These are phyloP conservation scores for Spirogloea muscicola DNA, from an alignment of 139 green algal genomes.

Conservation along the genomic window DNA sequence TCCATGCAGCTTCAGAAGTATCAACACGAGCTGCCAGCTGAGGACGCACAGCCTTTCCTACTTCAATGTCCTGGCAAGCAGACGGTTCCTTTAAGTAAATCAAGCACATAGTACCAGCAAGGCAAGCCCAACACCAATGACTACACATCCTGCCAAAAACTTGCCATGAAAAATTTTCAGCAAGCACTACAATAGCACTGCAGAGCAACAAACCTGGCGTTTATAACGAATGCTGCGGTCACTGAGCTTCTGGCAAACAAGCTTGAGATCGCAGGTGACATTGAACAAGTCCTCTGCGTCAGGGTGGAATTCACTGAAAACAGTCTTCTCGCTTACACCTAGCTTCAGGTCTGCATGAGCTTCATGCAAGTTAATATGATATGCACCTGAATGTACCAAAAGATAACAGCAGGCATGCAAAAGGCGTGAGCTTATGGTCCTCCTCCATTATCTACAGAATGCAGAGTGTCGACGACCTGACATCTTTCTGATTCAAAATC, in stretches of 20 bases:
- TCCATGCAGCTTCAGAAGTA: constrained; percentile 47
- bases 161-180: no score
- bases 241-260: constrained; percentile 19
- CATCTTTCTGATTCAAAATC: no score
- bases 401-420: constrained; percentile 3
- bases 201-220: constrained; percentile 32
- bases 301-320: constrained; percentile 67
- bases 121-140: neutral
- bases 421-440: no score
- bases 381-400: no score
- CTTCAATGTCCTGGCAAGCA: constrained; percentile 46
- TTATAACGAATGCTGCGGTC: constrained; percentile 24
- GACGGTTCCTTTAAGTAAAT: neutral
- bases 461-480: no score
- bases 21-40: constrained; percentile 54
- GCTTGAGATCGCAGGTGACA: constrained; percentile 27
- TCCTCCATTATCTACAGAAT: no score
- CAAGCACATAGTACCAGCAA: neutral
- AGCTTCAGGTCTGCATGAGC: constrained; percentile 49
- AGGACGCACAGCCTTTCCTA: constrained; percentile 48
- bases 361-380: no score
- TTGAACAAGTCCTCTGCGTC: constrained; percentile 64
- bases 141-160: neutral
- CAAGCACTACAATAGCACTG: no score
- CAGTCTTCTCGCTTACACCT: constrained; percentile 51